These are phyloP conservation scores for Aspergillus sclerotiicarbonarius DNA, from an alignment of 495 filamentous ascomycete genomes.

Conservation along the genomic window DNA sequence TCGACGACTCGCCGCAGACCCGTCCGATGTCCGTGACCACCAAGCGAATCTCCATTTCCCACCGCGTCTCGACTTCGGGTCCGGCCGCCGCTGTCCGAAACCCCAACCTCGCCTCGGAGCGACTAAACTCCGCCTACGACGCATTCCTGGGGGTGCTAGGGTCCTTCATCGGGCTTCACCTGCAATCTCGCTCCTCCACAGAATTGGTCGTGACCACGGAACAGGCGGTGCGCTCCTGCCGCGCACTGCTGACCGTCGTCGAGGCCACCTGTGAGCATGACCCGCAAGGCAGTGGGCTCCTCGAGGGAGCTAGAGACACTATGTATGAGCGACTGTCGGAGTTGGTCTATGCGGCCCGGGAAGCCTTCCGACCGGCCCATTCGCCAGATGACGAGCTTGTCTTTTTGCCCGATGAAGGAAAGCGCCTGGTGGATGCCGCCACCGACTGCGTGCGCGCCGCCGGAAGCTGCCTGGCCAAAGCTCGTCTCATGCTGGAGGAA, in stretches of 20 bases:
- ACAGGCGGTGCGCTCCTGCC: slow-evolving; percentile 79
- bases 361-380: slow-evolving; percentile 64
- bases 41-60: slow-evolving; percentile 56
- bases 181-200: slow-evolving; percentile 82
- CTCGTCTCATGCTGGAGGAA: slow-evolving; percentile 79
- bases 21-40: slow-evolving; percentile 36
- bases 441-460: slow-evolving; percentile 87
- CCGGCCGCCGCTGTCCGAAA: slow-evolving; percentile 44
- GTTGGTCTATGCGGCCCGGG: slow-evolving; percentile 73
- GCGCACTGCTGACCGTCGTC: slow-evolving; percentile 72
- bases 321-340: slow-evolving; percentile 81
- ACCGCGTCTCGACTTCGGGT: slow-evolving; percentile 53
- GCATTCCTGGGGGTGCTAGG: slow-evolving; percentile 82
- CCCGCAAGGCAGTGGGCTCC: slow-evolving; percentile 55
- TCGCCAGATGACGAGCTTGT: slow-evolving; percentile 66
- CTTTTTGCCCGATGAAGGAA: slow-evolving; percentile 77
- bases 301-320: slow-evolving; percentile 67
- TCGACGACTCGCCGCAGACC: slow-evolving; percentile 32
- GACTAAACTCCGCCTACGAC: slow-evolving; percentile 76
- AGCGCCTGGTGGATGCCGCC: slow-evolving; percentile 72
- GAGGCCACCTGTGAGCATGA: slow-evolving; percentile 81
- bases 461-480: slow-evolving; percentile 85
- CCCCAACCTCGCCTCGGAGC: slow-evolving; percentile 59
- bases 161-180: slow-evolving; percentile 86
- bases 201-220: slow-evolving; percentile 74